Base-by-base conservation (phyloP, 2,329 filamentous ascomycete genomes). In the Colletotrichum chrysophilum region DNA sequence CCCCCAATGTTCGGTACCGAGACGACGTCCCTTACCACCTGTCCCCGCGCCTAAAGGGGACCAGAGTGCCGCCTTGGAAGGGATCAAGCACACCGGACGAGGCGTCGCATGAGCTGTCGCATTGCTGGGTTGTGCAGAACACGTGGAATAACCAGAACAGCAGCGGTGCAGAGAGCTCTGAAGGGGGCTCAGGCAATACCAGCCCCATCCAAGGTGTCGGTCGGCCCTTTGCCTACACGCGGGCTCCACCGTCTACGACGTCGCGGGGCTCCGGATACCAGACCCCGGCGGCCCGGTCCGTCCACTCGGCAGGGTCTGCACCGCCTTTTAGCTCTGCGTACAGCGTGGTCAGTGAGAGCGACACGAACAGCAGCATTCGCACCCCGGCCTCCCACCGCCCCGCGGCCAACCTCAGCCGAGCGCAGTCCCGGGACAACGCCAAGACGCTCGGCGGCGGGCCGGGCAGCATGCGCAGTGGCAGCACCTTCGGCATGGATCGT, bases 11-110 rank as follows among this genome's bases (percentile, higher is more conserved):
- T 10, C 86, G 87, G 14, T 90, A 90, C 81, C 86, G 84, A 5
- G 87, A 90, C 7, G 85, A 84, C 9, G 91, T 92, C 3, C 77
- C 86, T 21, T 93, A 93, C 79, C 90, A 92, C 79, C 84, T 93
- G 9, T 89, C 87, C 16, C 88, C 90, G 2, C 86, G 87, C 1
- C 85, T 92, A 4, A 87, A 87, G 75, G 88, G 88, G 3, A 86
- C 87, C 30, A 85, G 85, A 75, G 84, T 87, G 38, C 91, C 91
- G 3, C 90, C 91, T 4, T 93, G 91, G 91, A 88, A 86, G 66
- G 84, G 83, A 21, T 73, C 77, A 66, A 6, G 76, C 68, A 26
- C 71, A 78, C 24, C 76, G 73, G 81, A 84, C 16, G 86, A 89
- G 74, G 85, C 86, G 1, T 79, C 83, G 10, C 89, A 91, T 76